Conservation (phyloP, 352 stramenopile genomes). For the Phytophthora sansomeana region DNA sequence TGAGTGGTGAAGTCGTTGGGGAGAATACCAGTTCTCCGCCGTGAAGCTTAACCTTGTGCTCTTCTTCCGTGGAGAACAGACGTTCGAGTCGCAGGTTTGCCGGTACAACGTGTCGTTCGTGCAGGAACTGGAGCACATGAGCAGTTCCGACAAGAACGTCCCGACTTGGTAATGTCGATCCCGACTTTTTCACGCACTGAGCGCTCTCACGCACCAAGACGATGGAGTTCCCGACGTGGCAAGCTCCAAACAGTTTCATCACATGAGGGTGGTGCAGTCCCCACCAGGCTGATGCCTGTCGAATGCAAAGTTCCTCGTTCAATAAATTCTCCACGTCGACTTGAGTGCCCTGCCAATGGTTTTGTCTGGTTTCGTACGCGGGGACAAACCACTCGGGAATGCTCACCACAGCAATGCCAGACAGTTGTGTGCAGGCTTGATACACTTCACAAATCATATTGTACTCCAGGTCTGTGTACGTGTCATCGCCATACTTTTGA, state of each 20-base stretch:
- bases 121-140: constrained; percentile 31
- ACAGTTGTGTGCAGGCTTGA: constrained; percentile 23
- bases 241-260: constrained; percentile 44
- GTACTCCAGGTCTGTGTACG: constrained; percentile 33
- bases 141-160: constrained; percentile 23
- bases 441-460: constrained; percentile 29
- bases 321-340: constrained; percentile 32
- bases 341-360: constrained; percentile 27
- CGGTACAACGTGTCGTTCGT: constrained; percentile 26
- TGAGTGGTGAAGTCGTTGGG: background rate
- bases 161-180: constrained; percentile 13
- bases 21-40: constrained; percentile 19
- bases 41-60: constrained; percentile 31
- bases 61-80: constrained; percentile 25
- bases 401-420: constrained; percentile 20
- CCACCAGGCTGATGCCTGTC: constrained; percentile 38
- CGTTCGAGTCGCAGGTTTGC: constrained; percentile 20
- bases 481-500: constrained; percentile 28
- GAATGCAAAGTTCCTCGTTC: constrained; percentile 38
- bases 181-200: constrained; percentile 26
- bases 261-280: constrained; percentile 45
- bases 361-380: constrained; percentile 29
- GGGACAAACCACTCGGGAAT: constrained; percentile 45
- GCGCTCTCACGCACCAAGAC: constrained; percentile 35
- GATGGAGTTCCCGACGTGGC: constrained; percentile 39